Base-by-base conservation (phyloP, 495 filamentous ascomycete species). In the Hypoxylon intermedium region DNA sequence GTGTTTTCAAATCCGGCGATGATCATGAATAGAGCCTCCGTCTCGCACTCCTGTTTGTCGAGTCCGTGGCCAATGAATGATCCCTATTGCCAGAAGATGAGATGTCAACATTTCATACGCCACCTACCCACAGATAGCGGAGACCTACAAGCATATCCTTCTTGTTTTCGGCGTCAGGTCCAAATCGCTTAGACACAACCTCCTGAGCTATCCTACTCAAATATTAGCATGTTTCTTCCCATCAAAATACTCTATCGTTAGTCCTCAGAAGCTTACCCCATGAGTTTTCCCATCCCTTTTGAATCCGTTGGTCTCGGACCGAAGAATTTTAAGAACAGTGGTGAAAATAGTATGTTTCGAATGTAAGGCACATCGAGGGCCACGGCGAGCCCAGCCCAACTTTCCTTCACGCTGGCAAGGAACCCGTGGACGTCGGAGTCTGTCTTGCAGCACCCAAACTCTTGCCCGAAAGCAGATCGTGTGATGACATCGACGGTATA, bases 401-500 rank as follows among this genome's bases (percentile, higher is more conserved):
- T 20, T 7, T 76, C 74, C 42, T 84, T 78, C 60, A 85, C 79
- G 1, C 74, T 73, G 38, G 79, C 71, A 37, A 85, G 80, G 6
- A 88, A 75, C 19, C 80, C 77, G 31, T 79, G 75, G 24, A 83
- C 74, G 63, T 90, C 87, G 5, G 74, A 70, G 21, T 84, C 85
- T 47, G 75, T 76, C 36, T 81, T 75, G 2, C 89, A 72, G 62
- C 83, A 88, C 11, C 87, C 87, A 16, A 89, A 78, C 0, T 85
- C 77, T 26, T 79, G 72, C 9, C 86, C 85, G 64, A 87, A 87
- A 6, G 82, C 84, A 28, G 89, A 74, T 58, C 88, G 82, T 9
- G 81, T 82, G 51, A 90, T 85, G 1, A 85, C 77, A 59, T 90
- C 88, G 59, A 88, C 82, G 5, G 84, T 82, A 65, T 84, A 81